These are phyloP conservation scores for Mycena kentingensis DNA, from an alignment of 768 basidiomycete genomes.

Conservation along the genomic window DNA sequence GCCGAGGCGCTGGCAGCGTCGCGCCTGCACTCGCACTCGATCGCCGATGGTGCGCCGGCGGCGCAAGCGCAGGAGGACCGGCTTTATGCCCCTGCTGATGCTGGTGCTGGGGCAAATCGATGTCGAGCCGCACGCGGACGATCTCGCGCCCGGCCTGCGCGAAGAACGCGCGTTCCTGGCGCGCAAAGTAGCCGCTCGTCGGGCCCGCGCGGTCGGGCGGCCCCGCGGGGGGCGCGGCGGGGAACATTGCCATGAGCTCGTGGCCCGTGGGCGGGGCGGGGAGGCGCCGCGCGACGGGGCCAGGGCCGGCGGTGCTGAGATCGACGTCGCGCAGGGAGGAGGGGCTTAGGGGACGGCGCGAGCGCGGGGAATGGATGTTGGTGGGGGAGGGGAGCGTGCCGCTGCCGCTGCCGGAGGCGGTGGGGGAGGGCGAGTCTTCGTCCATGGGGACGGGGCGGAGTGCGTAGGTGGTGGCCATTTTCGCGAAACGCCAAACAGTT, in stretches of 20 bases:
- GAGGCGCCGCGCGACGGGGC: slow-evolving; percentile 56
- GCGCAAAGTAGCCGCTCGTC: slow-evolving; percentile 72
- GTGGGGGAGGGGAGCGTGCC: no score
- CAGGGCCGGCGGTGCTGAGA: slow-evolving; percentile 48
- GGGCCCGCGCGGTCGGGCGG: slow-evolving; percentile 56
- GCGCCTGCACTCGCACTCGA: no score
- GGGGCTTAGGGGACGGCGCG: slow-evolving; percentile 64
- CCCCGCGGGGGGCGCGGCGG: slow-evolving; percentile 61
- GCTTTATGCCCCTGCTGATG: no score
- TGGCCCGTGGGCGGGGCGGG: slow-evolving; percentile 80
- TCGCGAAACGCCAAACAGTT: no score
- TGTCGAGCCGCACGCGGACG: slow-evolving; percentile 71
- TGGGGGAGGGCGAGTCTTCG: no score
- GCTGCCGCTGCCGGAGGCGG: no score
- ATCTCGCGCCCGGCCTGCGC: slow-evolving; percentile 79
- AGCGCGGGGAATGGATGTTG: slow-evolving; percentile 27
- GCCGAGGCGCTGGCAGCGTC: no score
- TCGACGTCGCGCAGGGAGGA: slow-evolving; percentile 69
- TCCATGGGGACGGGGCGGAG: no score
- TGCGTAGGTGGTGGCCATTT: no score
- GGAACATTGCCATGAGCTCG: slow-evolving; percentile 85
- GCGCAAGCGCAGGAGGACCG: no score
- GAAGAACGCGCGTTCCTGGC: slow-evolving; percentile 80
- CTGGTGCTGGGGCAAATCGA: no score
- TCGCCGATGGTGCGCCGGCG: no score